A percentile compares a stretch with the other conserved stretches of the same genome.
phyloP scores from a whole-genome alignment of 176 grass and related monocot species.

The Tuctoria greenei region DNA sequence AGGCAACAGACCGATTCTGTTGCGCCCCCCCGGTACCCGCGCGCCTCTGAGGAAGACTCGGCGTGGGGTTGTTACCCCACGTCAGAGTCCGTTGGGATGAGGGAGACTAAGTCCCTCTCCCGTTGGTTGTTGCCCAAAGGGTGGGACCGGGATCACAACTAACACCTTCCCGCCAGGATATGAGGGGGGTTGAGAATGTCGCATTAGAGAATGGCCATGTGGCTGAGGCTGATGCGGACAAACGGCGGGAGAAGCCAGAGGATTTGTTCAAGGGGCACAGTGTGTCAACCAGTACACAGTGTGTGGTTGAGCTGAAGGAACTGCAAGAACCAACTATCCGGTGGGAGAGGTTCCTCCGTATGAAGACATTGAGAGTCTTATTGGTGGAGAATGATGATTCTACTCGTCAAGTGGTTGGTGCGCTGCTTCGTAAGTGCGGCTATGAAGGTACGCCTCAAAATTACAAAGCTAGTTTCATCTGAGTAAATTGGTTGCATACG shows the following conservation, averaged over 20 bases:
- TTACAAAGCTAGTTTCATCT: not conserved
- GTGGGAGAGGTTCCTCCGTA: constrained; percentile 87
- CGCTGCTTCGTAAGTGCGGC: constrained; percentile 78
- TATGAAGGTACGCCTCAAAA: constrained; percentile 72
- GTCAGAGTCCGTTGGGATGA: too few relatives aligned
- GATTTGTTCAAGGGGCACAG: constrained; percentile 33
- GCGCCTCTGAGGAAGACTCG: too few relatives aligned
- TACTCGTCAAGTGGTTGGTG: constrained; percentile 78
- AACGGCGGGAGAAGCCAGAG: constrained; percentile 38
- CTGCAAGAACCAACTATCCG: constrained; percentile 40
- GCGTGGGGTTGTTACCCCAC: too few relatives aligned
- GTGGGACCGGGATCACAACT: too few relatives aligned
- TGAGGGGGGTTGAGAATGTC: constrained; percentile 27
- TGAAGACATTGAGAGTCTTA: constrained; percentile 67
- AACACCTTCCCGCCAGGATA: constrained; percentile 30
- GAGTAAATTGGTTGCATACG: constrained; percentile 1
- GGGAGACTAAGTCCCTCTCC: too few relatives aligned
- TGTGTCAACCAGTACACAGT: not conserved
- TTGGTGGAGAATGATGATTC: constrained; percentile 84
- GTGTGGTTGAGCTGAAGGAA: constrained; percentile 49
- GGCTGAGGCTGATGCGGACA: constrained; percentile 26
- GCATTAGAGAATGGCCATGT: constrained; percentile 38
- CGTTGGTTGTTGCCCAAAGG: too few relatives aligned
- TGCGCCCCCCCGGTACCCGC: too few relatives aligned
- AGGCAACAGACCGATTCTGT: too few relatives aligned